Base-by-base conservation (phyloP, 257 asterid species). In the Anisodus tanguticus region DNA sequence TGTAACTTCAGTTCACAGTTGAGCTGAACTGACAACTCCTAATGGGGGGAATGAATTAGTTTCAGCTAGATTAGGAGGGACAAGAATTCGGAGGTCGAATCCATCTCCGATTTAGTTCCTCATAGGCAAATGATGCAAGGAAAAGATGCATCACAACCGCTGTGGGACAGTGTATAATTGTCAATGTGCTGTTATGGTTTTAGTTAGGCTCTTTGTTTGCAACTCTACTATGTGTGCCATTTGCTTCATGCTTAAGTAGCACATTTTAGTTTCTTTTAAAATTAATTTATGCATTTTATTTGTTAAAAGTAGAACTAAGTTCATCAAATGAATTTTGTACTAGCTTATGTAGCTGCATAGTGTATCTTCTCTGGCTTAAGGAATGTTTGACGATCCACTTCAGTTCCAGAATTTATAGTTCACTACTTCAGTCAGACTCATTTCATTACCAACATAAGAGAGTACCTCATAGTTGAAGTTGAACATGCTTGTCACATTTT, bases 241-340 rank as follows among this genome's bases (percentile, higher is more conserved):
- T 19, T 0, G 2, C 9, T 69, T 71, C 39, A 57, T 71, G 57
- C 57, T 71, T 45, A 45, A 71, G 37, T 71, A 19, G 17, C 39
- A 70, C 79, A 43, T 70, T 70, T 70, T 43, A 43, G 55, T 70
- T 66, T 43, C 9, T 70, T n/a, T 43, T 5, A 13, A 72, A 72
- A 19, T 12, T 47, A 19, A 47, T 49, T 72, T 47, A 47, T 19
- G 26, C 80, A 72, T 47, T 72, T 26, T 72, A 5, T 47, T 72
- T 72, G 60, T 45, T 16, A 45, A 19, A 22, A 47, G 58, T 47
- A 19, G 12, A 72, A 10, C 80, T 47, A 47, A 47, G 58, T 71
- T 71, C 26, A 51, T 45, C 17, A 71, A 71, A 71, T 71, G 79
- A 71, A 71, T 71, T 45, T 53, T 43, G 58, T n/a, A 9, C 79